Evolutionary conservation across 1,284 basidiomycete genomes (phyloP).

Genomic region (Tylopilus orsonianus): DNA sequence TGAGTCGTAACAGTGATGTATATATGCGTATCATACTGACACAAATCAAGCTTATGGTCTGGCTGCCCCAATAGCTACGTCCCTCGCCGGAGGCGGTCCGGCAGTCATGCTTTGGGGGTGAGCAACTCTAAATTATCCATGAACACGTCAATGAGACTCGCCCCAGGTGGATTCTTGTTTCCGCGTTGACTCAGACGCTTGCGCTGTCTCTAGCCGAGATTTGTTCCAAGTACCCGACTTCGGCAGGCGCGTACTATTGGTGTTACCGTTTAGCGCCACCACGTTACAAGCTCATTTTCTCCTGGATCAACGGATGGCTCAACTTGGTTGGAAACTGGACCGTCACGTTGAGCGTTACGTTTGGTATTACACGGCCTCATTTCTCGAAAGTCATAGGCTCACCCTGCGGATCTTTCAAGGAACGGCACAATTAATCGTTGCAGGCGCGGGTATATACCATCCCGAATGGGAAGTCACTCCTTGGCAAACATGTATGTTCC

Average conservation of each 20-base stretch:
- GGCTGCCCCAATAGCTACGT: constrained; percentile 51
- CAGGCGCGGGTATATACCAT: constrained; percentile 49
- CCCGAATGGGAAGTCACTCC: constrained; percentile 48
- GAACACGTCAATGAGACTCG: not conserved
- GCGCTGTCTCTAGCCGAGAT: constrained; percentile 56
- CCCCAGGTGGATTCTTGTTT: constrained; percentile 48
- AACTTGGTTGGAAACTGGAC: constrained; percentile 58
- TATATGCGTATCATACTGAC: constrained; percentile 5
- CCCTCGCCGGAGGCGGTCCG: constrained; percentile 52
- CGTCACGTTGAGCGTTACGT: constrained; percentile 50
- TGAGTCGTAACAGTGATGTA: constrained; percentile 28
- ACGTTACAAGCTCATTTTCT: constrained; percentile 41
- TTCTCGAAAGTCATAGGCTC: not conserved
- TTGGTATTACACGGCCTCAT: constrained; percentile 35
- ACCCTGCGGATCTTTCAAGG: constrained; percentile 34
- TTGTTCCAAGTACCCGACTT: constrained; percentile 55
- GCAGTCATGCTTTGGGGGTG: constrained; percentile 56
- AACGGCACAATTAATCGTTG: constrained; percentile 50
- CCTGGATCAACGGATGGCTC: constrained; percentile 61
- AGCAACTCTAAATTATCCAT: not conserved
- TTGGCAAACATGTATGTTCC: constrained; percentile 50
- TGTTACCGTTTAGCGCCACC: constrained; percentile 50
- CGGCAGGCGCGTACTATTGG: constrained; percentile 61
- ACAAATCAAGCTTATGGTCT: constrained; percentile 46
- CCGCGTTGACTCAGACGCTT: constrained; percentile 43